A percentile compares a stretch with the other conserved stretches of the same genome.
These are phyloP conservation scores for Stagonosporopsis rhizophila DNA, from an alignment of 2,329 filamentous ascomycete species.

Conservation along the genomic window DNA sequence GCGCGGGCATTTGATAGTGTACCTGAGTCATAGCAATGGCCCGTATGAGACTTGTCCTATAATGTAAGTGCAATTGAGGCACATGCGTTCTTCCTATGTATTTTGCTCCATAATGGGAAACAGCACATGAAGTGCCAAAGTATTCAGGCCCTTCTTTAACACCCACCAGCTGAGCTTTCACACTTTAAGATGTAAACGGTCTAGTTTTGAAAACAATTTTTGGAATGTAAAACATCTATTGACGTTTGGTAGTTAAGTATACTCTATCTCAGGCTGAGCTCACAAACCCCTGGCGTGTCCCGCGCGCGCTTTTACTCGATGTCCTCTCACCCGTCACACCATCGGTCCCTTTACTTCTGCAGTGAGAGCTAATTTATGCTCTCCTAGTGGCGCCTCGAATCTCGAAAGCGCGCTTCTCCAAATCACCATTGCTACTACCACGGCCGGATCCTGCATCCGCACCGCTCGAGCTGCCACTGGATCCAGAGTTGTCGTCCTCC, in stretches of 20 bases:
- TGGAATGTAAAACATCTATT: neutral
- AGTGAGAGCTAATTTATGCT: neutral
- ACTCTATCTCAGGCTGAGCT: neutral
- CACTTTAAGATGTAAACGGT: too few relatives aligned
- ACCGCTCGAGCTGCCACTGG: neutral
- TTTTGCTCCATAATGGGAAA: too few relatives aligned
- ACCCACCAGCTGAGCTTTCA: too few relatives aligned
- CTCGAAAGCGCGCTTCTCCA: constrained; percentile 3
- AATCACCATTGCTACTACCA: neutral
- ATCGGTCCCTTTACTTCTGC: neutral
- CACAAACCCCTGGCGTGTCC: too few relatives aligned
- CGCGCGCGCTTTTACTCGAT: too few relatives aligned
- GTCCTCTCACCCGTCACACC: too few relatives aligned
- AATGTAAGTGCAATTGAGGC: neutral
- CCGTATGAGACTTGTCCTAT: too few relatives aligned
- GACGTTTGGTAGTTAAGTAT: neutral
- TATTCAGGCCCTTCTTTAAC: too few relatives aligned
- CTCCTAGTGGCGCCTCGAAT: neutral
- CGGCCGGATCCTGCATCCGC: neutral
- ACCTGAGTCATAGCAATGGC: neutral
- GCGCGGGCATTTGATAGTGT: neutral
- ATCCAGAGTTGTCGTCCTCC: neutral
- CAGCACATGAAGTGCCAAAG: too few relatives aligned
- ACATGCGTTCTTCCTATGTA: too few relatives aligned
- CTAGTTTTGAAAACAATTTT: too few relatives aligned